Conservation (phyloP, 805 yeast genomes). For the Kuraishia piskuri region DNA sequence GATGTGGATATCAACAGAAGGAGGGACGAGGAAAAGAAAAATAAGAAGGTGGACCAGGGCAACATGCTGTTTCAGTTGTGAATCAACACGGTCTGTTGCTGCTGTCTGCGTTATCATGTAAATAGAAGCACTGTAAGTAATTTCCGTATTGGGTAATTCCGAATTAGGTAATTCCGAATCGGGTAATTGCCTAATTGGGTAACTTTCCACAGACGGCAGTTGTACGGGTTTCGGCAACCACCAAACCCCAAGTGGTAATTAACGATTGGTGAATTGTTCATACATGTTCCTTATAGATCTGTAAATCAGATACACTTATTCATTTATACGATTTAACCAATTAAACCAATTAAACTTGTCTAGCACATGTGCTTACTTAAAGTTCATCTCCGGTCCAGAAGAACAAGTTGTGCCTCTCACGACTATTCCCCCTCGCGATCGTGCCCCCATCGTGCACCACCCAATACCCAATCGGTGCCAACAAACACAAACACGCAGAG, state of each 20-base stretch:
- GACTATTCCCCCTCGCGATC: too few relatives aligned
- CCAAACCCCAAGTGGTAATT: too few relatives aligned
- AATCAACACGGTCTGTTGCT: neutral
- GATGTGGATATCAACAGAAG: slow-evolving; percentile 1
- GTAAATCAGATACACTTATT: too few relatives aligned
- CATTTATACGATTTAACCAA: too few relatives aligned
- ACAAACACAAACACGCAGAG: neutral
- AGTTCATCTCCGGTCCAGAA: too few relatives aligned
- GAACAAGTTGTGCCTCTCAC: too few relatives aligned
- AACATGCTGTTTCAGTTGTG: neutral
- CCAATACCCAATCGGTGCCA: neutral
- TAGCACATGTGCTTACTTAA: too few relatives aligned
- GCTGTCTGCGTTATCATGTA: neutral
- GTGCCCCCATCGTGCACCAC: neutral
- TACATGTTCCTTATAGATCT: too few relatives aligned
- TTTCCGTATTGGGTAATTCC: neutral
- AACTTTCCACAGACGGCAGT: neutral
- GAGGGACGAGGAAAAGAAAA: neutral
- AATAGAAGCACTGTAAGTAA: neutral
- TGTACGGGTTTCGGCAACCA: too few relatives aligned
- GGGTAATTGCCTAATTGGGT: neutral
- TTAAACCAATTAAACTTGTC: too few relatives aligned
- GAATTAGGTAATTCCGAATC: neutral
- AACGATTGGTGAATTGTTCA: too few relatives aligned
- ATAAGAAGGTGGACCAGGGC: neutral